A percentile compares a stretch with the other conserved stretches of the same genome.
These are phyloP conservation scores for Plasmodium gallinaceum DNA, from an alignment of 169 alveolate species.

Conservation along the genomic window DNA sequence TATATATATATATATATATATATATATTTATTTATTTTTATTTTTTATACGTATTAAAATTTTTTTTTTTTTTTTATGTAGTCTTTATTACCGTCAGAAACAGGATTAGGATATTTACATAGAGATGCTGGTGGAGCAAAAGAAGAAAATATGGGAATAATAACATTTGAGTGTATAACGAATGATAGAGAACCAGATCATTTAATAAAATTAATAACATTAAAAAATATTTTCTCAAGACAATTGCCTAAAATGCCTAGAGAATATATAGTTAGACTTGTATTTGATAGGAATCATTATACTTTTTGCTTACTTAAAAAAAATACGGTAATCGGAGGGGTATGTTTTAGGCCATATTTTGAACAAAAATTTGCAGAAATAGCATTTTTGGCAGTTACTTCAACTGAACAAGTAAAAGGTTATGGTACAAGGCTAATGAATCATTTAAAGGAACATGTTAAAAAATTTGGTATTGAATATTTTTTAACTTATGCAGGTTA, in stretches of 20 bases:
- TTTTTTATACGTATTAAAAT: not conserved
- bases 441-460: slow-evolving; percentile 96
- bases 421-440: slow-evolving; percentile 99
- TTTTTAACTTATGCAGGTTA: slow-evolving; percentile 94
- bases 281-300: slow-evolving; percentile 97
- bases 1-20: not conserved
- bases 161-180: slow-evolving; percentile 92
- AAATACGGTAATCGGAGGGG: slow-evolving; percentile 98
- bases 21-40: not conserved
- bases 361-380: slow-evolving; percentile 97
- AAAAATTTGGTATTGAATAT: slow-evolving; percentile 93
- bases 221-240: slow-evolving; percentile 95
- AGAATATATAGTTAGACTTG: slow-evolving; percentile 97
- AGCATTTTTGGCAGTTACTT: slow-evolving; percentile 98
- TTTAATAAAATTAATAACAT: slow-evolving; percentile 91
- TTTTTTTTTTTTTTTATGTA: slow-evolving; percentile 37
- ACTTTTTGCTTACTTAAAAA: slow-evolving; percentile 94
- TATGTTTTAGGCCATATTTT: slow-evolving; percentile 93
- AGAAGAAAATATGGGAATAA: slow-evolving; percentile 92
- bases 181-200: slow-evolving; percentile 94
- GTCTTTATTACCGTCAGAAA: slow-evolving; percentile 91
- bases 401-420: slow-evolving; percentile 98
- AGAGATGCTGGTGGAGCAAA: slow-evolving; percentile 94
- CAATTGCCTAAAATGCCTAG: slow-evolving; percentile 99
- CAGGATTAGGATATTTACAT: slow-evolving; percentile 93